These are phyloP conservation scores for Diaporthe citriasiana DNA, from an alignment of 2,329 filamentous ascomycete species.

Conservation along the genomic window DNA sequence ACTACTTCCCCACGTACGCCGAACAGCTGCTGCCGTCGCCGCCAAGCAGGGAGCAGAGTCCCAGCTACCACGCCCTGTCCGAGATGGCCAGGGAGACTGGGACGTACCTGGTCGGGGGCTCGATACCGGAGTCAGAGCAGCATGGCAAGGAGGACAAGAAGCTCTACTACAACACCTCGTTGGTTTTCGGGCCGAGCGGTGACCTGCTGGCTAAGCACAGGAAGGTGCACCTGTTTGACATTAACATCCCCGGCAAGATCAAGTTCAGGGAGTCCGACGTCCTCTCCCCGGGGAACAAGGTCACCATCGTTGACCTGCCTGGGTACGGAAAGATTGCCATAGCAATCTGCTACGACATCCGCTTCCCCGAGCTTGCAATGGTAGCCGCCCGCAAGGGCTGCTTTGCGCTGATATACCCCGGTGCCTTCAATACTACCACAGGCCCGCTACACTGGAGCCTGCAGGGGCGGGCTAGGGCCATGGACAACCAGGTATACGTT, in stretches of 20 bases:
- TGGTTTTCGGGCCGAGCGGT: slow-evolving; percentile 85
- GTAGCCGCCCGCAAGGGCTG: slow-evolving; percentile 88
- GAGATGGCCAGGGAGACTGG: slow-evolving; percentile 83
- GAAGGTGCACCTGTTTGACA: slow-evolving; percentile 97
- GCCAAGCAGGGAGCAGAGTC: slow-evolving; percentile 77
- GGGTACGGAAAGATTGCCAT: slow-evolving; percentile 90
- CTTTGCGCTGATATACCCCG: slow-evolving; percentile 92
- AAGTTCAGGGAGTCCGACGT: slow-evolving; percentile 92
- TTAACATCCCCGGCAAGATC: slow-evolving; percentile 96
- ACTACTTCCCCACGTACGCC: slow-evolving; percentile 92
- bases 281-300: slow-evolving; percentile 84
- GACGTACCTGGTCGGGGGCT: slow-evolving; percentile 89
- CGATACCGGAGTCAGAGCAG: slow-evolving; percentile 84
- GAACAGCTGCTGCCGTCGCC: slow-evolving; percentile 87
- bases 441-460: slow-evolving; percentile 93
- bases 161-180: slow-evolving; percentile 91
- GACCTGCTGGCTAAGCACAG: slow-evolving; percentile 88
- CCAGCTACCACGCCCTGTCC: slow-evolving; percentile 88
- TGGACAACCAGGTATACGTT: slow-evolving; percentile 96
- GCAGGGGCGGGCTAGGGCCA: slow-evolving; percentile 83
- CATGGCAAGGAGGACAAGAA: slow-evolving; percentile 53
- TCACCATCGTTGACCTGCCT: slow-evolving; percentile 88
- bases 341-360: slow-evolving; percentile 97
- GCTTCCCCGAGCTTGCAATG: slow-evolving; percentile 93
- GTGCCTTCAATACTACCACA: slow-evolving; percentile 97